Conservation (phyloP, 164 flowering plant species). For the Amborella trichopoda region DNA sequence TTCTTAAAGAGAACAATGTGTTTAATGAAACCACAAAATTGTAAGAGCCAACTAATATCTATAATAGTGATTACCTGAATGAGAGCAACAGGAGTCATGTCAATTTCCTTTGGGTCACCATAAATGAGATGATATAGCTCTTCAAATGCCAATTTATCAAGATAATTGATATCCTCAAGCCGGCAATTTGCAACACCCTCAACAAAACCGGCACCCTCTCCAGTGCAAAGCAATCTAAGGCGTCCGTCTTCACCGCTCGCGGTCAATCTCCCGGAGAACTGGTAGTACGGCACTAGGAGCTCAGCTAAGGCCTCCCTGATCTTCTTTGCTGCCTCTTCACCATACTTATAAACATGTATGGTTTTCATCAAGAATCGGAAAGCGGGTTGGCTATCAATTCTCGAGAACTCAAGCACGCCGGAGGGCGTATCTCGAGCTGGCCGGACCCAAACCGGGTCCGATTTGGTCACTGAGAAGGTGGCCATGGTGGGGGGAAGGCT, state of each 20-base stretch:
- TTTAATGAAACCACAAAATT: too few species aligned
- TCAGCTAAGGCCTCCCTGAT: constrained; percentile 37
- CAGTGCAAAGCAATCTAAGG: constrained; percentile 34
- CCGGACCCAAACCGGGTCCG: constrained; percentile 15
- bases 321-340: constrained; percentile 18
- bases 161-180: constrained; percentile 26
- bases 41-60: too few species aligned
- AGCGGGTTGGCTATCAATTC: constrained; percentile 30
- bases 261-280: constrained; percentile 46
- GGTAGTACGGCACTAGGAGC: constrained; percentile 62
- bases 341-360: constrained; percentile 37
- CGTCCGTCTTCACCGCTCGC: constrained; percentile 12
- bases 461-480: constrained; percentile 24
- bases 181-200: constrained; percentile 36
- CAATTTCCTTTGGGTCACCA: too few species aligned
- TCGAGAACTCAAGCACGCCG: constrained; percentile 27
- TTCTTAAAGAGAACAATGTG: too few species aligned
- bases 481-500: too few species aligned
- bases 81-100: too few species aligned
- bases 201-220: constrained; percentile 48
- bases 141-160: too few species aligned
- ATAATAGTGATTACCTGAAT: too few species aligned
- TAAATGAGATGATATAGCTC: too few species aligned
- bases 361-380: constrained; percentile 35
- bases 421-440: constrained; percentile 33